Percentiles rank a stretch among this genome's conserved stretches.
Conservation (phyloP, 805 yeast genomes). For the Cyberlindnera mycetangii region DNA sequence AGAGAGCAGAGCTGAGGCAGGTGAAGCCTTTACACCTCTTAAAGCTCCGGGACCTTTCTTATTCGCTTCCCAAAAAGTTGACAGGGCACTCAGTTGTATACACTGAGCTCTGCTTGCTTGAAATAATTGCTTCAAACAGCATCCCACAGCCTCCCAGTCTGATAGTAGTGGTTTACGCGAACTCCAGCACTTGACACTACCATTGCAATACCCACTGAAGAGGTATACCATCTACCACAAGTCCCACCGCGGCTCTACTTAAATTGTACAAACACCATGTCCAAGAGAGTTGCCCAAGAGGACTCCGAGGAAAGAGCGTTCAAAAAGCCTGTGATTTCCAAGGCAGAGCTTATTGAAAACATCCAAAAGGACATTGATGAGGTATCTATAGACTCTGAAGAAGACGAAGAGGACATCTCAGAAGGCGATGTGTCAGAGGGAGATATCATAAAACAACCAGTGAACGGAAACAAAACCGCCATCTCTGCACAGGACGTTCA, state of each 20-base stretch:
- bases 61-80: too few relatives aligned
- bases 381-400: constrained; percentile 12
- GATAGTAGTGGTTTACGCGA: too few relatives aligned
- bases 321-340: constrained; percentile 24
- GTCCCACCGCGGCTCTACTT: background rate
- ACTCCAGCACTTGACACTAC: too few relatives aligned
- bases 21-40: too few relatives aligned
- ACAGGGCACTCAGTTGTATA: too few relatives aligned
- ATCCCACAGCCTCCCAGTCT: too few relatives aligned
- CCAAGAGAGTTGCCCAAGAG: constrained; percentile 22
- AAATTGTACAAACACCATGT: constrained; percentile 5
- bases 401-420: constrained; percentile 27
- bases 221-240: too few relatives aligned
- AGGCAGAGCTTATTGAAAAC: constrained; percentile 20
- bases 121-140: too few relatives aligned
- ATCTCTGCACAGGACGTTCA: constrained; percentile 81
- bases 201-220: too few relatives aligned
- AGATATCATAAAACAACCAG: constrained; percentile 10
- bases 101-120: too few relatives aligned
- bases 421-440: constrained; percentile 30
- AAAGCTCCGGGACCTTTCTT: too few relatives aligned
- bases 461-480: constrained; percentile 24
- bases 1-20: background rate
- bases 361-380: constrained; percentile 14
- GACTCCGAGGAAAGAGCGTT: constrained; percentile 17